Conservation (phyloP, 495 filamentous ascomycete genomes). For the Aspergillus baeticus region DNA sequence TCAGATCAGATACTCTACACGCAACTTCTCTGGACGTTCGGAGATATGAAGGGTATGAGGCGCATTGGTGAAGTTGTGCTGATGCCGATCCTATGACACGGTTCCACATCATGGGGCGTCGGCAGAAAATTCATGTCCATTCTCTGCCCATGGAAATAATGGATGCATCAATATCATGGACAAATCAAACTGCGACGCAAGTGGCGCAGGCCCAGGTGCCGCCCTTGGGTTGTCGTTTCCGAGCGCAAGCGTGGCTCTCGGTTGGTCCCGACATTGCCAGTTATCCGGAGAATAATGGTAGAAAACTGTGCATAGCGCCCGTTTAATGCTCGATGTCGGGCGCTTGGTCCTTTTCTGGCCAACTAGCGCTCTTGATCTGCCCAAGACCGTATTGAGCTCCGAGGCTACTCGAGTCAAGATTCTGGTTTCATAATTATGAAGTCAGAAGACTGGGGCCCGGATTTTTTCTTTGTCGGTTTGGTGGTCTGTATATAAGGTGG, state of each 20-base stretch:
- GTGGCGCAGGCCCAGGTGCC: neutral
- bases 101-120: neutral
- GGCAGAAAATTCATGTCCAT: neutral
- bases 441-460: neutral
- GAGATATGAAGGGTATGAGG: neutral
- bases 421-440: conserved; percentile 10
- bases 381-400: conserved; percentile 8
- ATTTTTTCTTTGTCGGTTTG: neutral
- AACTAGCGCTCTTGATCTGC: neutral
- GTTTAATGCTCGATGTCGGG: conserved; percentile 3
- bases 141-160: neutral
- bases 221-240: neutral
- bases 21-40: neutral
- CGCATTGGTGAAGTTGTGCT: too few relatives aligned
- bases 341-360: neutral
- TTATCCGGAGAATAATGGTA: conserved; percentile 7
- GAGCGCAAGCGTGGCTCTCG: neutral
- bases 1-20: too few relatives aligned
- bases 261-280: conserved; percentile 5
- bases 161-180: neutral
- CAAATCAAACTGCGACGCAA: neutral
- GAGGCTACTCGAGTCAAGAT: conserved; percentile 9
- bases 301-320: conserved; percentile 7
- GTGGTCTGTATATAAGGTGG: conserved; percentile 3
- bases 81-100: too few relatives aligned